phyloP scores from a whole-genome alignment of 768 basidiomycete species.

The Termitomyces sp. region DNA sequence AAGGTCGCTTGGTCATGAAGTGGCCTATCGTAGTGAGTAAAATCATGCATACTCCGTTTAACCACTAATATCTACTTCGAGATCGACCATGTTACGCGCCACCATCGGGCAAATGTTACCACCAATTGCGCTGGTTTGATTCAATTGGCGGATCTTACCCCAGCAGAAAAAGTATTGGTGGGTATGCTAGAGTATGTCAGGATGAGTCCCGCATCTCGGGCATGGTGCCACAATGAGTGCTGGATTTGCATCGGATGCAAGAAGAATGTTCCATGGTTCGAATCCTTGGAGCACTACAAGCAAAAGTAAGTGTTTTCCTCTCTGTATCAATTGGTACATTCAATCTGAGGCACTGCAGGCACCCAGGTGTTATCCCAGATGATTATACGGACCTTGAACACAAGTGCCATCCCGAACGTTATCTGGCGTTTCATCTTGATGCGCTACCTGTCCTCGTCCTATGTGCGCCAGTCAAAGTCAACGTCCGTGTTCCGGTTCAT shows the following conservation, averaged over 20 bases:
- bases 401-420: not conserved
- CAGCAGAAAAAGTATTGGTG: not conserved
- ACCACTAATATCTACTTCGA: not conserved
- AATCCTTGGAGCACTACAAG: constrained; percentile 2
- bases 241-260: constrained; percentile 9
- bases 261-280: constrained; percentile 1
- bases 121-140: not conserved
- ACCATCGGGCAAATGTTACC: not conserved
- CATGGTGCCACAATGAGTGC: not conserved
- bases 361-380: not conserved
- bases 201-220: constrained; percentile 1
- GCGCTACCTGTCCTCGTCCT: not conserved
- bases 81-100: not conserved
- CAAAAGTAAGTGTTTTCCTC: not conserved
- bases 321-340: not conserved
- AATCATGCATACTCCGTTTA: not conserved
- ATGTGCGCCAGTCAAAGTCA: constrained; percentile 1
- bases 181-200: constrained; percentile 2
- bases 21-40: constrained; percentile 10
- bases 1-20: constrained; percentile 12
- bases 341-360: not conserved
- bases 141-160: not conserved
- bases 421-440: constrained; percentile 5
- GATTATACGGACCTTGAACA: constrained; percentile 6
- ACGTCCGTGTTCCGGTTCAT: not conserved